These are phyloP conservation scores for Apiospora saccharicola DNA, from an alignment of 2,329 filamentous ascomycete species.

Conservation along the genomic window DNA sequence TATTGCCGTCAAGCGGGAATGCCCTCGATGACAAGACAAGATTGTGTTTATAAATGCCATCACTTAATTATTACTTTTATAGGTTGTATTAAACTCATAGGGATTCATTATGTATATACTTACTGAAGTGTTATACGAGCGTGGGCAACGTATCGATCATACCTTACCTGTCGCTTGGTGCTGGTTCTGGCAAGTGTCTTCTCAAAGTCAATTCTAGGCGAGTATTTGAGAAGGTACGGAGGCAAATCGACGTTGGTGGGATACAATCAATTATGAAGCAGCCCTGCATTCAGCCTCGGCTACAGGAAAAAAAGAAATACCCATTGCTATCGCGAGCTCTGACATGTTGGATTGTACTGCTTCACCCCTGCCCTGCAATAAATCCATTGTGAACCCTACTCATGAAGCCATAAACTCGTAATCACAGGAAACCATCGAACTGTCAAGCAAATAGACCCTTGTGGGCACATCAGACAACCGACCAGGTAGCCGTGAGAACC, in stretches of 20 bases:
- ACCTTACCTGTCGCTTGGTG: too few species aligned
- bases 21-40: background rate
- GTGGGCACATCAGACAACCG: background rate
- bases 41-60: too few species aligned
- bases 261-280: conserved; percentile 17
- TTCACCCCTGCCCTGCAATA: background rate
- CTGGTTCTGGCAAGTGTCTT: too few species aligned
- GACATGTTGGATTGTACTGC: background rate
- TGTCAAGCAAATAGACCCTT: background rate
- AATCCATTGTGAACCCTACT: conserved; percentile 16
- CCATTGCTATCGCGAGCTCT: background rate
- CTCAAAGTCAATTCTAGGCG: background rate
- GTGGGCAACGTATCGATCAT: too few species aligned
- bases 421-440: conserved; percentile 10
- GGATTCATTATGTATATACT: too few species aligned
- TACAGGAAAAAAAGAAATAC: conserved; percentile 14
- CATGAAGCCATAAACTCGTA: conserved; percentile 20
- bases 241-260: background rate
- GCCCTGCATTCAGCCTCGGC: background rate
- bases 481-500: background rate
- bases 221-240: background rate
- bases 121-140: too few species aligned
- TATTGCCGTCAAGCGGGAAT: background rate
- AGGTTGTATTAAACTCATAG: too few species aligned
- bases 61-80: too few species aligned